phyloP scores from a whole-genome alignment of 768 basidiomycete genomes.

The Cubamyces sp. region DNA sequence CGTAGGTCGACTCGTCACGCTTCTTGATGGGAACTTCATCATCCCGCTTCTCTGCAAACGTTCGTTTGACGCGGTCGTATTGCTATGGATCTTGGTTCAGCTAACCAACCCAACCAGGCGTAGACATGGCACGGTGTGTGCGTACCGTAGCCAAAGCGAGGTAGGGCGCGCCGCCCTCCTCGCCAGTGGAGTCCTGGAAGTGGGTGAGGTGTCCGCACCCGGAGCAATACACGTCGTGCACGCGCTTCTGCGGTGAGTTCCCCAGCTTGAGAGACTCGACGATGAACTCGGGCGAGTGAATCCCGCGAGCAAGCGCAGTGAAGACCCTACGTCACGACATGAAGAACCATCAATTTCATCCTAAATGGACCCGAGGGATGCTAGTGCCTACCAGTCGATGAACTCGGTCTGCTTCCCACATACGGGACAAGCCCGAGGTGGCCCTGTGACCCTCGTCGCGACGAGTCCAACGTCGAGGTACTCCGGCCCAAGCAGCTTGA shows the following conservation, averaged over 20 bases:
- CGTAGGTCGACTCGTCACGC: too few relatives aligned
- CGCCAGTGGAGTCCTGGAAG: background rate
- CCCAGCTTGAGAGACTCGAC: conserved; percentile 19
- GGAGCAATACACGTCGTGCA: conserved; percentile 28
- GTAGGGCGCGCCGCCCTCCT: conserved; percentile 14
- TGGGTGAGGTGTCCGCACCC: conserved; percentile 20
- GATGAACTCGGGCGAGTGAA: conserved; percentile 23
- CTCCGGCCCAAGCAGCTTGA: conserved; percentile 15
- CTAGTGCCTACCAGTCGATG: conserved; percentile 20
- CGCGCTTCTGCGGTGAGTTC: conserved; percentile 12
- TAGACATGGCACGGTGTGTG: background rate
- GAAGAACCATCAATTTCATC: background rate
- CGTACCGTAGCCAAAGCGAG: conserved; percentile 13
- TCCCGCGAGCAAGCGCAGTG: conserved; percentile 21
- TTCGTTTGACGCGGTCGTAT: conserved; percentile 6
- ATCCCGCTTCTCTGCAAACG: background rate
- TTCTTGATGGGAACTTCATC: too few relatives aligned
- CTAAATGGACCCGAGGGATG: background rate
- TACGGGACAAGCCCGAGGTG: conserved; percentile 3
- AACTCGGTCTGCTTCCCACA: conserved; percentile 27
- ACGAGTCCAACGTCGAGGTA: conserved; percentile 9
- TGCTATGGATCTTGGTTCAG: background rate
- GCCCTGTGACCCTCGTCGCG: conserved; percentile 5
- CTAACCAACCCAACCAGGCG: too few relatives aligned
- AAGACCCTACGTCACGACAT: conserved; percentile 8